Evolutionary conservation across 2,329 filamentous ascomycete genomes (phyloP).

Genomic region (Aspergillus bombycis): DNA sequence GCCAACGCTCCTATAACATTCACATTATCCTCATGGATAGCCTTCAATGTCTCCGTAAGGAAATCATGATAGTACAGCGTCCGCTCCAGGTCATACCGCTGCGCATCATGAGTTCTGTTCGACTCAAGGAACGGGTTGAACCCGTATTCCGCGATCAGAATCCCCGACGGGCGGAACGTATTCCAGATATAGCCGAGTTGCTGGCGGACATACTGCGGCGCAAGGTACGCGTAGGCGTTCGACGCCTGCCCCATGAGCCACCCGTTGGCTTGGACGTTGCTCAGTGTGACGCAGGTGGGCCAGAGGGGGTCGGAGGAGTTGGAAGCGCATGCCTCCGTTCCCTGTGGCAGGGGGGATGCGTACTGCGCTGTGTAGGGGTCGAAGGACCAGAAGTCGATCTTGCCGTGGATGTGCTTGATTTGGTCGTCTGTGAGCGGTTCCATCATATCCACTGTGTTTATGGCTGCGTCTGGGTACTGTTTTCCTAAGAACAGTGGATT

Average conservation of each 20-base stretch:
- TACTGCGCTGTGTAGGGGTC: constrained; percentile 63
- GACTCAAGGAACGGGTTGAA: constrained; percentile 56
- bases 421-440: constrained; percentile 51
- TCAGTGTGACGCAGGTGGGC: constrained; percentile 58
- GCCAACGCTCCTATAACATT: constrained; percentile 58
- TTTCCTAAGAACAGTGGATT: constrained; percentile 49
- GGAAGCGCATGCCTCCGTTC: constrained; percentile 52
- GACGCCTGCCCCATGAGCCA: constrained; percentile 64
- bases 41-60: constrained; percentile 58
- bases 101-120: constrained; percentile 50
- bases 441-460: constrained; percentile 50
- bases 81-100: constrained; percentile 58
- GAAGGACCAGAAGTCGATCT: constrained; percentile 60
- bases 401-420: constrained; percentile 54
- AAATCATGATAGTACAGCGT: constrained; percentile 60
- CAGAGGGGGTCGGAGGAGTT: constrained; percentile 50
- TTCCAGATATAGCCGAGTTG: constrained; percentile 65
- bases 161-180: constrained; percentile 53
- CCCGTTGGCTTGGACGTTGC: constrained; percentile 51
- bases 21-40: constrained; percentile 61
- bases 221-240: constrained; percentile 60
- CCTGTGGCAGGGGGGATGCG: constrained; percentile 52
- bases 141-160: constrained; percentile 59
- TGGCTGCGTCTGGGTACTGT: constrained; percentile 48
- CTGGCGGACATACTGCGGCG: constrained; percentile 48